Percentiles rank a stretch among this genome's conserved stretches.
Evolutionary conservation across 2,329 filamentous ascomycete genomes (phyloP).

Genomic region (Epichloe glyceriae): DNA sequence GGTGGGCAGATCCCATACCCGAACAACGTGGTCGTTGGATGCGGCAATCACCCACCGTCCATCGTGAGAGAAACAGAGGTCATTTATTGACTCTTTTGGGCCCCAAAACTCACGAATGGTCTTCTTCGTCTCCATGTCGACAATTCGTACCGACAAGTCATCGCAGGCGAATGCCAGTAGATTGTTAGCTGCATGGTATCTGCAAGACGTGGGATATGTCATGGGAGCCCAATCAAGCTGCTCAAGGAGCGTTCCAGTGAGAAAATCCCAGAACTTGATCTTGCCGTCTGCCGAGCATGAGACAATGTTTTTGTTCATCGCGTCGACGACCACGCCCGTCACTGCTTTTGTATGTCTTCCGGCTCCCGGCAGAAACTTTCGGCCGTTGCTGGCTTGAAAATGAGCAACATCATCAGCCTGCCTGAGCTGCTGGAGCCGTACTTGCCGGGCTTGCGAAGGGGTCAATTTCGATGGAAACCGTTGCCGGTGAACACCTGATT

Average conservation of each 20-base stretch:
- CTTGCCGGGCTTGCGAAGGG: conserved; percentile 62
- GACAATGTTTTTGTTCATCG: conserved; percentile 73
- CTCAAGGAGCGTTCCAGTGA: conserved; percentile 64
- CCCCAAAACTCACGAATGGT: conserved; percentile 90
- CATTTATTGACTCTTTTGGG: conserved; percentile 58
- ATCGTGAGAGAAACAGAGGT: conserved; percentile 82
- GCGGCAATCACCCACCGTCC: conserved; percentile 88
- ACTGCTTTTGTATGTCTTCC: conserved; percentile 72
- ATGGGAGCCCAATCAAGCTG: conserved; percentile 72
- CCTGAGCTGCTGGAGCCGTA: conserved; percentile 52
- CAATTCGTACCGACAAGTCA: conserved; percentile 73
- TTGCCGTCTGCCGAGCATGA: conserved; percentile 85
- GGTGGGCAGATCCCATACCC: conserved; percentile 92
- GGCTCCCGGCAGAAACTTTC: conserved; percentile 35
- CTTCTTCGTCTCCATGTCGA: conserved; percentile 82
- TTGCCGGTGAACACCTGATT: conserved; percentile 80
- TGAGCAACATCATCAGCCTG: conserved; percentile 45
- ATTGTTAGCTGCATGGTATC: conserved; percentile 73
- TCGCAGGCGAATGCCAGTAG: conserved; percentile 81
- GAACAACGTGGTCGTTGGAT: conserved; percentile 64
- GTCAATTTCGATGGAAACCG: conserved; percentile 73
- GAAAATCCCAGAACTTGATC: conserved; percentile 95
- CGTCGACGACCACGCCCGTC: conserved; percentile 78
- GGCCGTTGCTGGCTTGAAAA: conserved; percentile 33
- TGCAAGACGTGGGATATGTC: conserved; percentile 61